These are phyloP conservation scores for Pinus tabuliformis DNA, from an alignment of 75 land plant species.

Conservation along the genomic window DNA sequence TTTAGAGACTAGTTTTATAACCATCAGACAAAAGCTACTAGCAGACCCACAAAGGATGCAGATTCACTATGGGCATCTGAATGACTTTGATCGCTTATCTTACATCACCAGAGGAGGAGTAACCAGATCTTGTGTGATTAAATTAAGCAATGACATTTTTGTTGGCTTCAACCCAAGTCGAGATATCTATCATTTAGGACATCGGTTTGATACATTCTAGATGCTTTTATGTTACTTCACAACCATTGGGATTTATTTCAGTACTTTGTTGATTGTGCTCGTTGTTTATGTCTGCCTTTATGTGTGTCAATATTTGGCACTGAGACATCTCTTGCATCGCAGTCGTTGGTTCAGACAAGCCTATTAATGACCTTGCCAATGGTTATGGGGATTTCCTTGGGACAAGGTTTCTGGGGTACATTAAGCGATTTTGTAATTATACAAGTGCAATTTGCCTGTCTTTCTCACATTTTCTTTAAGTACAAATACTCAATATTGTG, in stretches of 20 bases:
- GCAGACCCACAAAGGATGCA: no score
- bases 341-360: constrained; percentile 58
- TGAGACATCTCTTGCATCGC: constrained; percentile 62
- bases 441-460: constrained; percentile 90
- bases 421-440: constrained; percentile 66
- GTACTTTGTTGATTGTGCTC: constrained; percentile 83
- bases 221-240: constrained; percentile 97
- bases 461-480: constrained; percentile 95
- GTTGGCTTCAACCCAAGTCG: constrained; percentile 98
- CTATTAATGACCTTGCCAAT: constrained; percentile 62
- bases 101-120: constrained; percentile 93
- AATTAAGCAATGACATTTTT: constrained; percentile 91
- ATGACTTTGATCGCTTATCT: constrained; percentile 87
- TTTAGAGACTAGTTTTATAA: no score
- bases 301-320: constrained; percentile 76
- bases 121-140: constrained; percentile 84
- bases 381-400: constrained; percentile 71
- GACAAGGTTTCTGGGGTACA: constrained; percentile 60
- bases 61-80: constrained; percentile 95
- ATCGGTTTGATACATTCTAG: constrained; percentile 93
- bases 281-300: constrained; percentile 82
- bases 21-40: no score
- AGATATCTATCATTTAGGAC: constrained; percentile 93
- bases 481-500: constrained; percentile 90
- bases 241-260: constrained; percentile 90